Evolutionary conservation across 2,329 filamentous ascomycete species (phyloP).

Genomic region (Phyllosticta ampelicida): DNA sequence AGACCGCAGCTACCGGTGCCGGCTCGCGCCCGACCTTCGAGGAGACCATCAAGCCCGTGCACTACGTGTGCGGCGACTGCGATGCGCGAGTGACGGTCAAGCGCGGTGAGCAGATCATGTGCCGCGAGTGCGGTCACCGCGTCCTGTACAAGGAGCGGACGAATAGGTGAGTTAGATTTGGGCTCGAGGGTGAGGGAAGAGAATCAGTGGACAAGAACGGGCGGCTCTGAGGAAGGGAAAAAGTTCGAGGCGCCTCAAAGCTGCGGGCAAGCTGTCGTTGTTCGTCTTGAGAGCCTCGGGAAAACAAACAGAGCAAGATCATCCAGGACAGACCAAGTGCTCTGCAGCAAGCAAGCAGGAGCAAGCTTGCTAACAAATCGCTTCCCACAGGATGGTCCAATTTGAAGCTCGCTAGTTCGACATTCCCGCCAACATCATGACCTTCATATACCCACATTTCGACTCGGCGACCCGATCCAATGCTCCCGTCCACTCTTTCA

Average conservation of each 20-base stretch:
- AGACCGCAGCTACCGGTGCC: slow-evolving; percentile 12
- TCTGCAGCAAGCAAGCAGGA: not conserved
- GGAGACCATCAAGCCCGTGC: slow-evolving; percentile 34
- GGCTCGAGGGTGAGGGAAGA: not conserved
- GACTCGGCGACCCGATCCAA: not conserved
- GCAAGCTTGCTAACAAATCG: not conserved
- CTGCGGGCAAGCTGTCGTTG: no score
- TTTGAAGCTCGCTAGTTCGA: slow-evolving; percentile 72
- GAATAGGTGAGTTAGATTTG: slow-evolving; percentile 57
- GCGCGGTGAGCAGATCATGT: slow-evolving; percentile 70
- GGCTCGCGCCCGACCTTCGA: slow-evolving; percentile 42
- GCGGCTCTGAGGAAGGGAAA: not conserved
- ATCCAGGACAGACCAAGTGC: not conserved
- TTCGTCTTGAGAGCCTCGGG: not conserved
- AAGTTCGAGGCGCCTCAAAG: no score
- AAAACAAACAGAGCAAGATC: not conserved
- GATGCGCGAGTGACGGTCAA: slow-evolving; percentile 65
- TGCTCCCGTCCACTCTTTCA: not conserved
- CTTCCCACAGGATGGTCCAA: slow-evolving; percentile 52
- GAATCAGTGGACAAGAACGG: not conserved
- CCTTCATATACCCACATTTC: not conserved
- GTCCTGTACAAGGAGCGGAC: slow-evolving; percentile 97
- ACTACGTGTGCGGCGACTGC: slow-evolving; percentile 67
- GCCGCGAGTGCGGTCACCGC: slow-evolving; percentile 87
- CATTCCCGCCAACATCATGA: not conserved